A percentile compares a stretch with the other conserved stretches of the same genome.
Conservation (phyloP, 306 rosid species). For the Citrullus mucosospermus region DNA sequence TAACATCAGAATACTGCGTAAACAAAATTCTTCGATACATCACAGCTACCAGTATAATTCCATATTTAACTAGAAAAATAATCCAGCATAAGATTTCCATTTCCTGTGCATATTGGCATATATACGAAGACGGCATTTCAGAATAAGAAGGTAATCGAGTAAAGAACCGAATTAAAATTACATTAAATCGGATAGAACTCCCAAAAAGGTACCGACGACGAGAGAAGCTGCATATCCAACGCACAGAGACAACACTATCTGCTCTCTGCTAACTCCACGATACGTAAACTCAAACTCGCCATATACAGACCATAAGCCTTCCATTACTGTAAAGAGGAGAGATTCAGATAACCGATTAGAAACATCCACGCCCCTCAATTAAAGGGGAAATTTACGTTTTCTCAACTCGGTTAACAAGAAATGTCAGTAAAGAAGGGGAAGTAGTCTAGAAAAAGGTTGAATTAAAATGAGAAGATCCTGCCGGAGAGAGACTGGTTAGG, state of each 20-base stretch:
- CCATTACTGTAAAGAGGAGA: slow-evolving; percentile 42
- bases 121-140: neutral
- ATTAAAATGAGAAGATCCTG: neutral
- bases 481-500: neutral
- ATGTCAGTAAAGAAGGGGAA: neutral
- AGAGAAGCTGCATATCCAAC: slow-evolving; percentile 64
- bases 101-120: neutral
- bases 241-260: slow-evolving; percentile 41
- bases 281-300: slow-evolving; percentile 70
- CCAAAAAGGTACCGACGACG: slow-evolving; percentile 49
- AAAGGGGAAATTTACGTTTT: neutral
- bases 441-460: neutral
- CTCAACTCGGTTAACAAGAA: slow-evolving; percentile 1
- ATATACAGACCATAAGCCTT: slow-evolving; percentile 62
- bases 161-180: slow-evolving; percentile 17
- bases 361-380: slow-evolving; percentile 3
- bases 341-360: slow-evolving; percentile 18
- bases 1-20: neutral
- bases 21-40: neutral
- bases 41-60: neutral
- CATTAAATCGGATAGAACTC: slow-evolving; percentile 75
- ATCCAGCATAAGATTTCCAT: neutral
- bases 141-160: neutral
- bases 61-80: neutral
- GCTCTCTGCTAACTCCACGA: slow-evolving; percentile 47